phyloP scores from a whole-genome alignment of 495 filamentous ascomycete genomes.

The Hypoxylon cercidicola region DNA sequence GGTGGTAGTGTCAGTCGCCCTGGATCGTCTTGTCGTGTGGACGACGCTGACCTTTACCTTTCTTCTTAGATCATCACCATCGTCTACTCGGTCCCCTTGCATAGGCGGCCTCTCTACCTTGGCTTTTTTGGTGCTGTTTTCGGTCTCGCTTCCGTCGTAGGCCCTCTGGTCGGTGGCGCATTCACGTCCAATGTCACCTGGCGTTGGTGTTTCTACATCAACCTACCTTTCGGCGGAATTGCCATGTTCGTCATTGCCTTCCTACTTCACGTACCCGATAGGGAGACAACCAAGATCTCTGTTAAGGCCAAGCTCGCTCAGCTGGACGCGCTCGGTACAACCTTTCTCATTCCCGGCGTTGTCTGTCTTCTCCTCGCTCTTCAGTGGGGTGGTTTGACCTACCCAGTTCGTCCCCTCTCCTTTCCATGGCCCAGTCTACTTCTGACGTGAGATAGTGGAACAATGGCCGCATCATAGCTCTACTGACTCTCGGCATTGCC shows the following conservation, averaged over 20 bases:
- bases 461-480: slow-evolving; percentile 67
- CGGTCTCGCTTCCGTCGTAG: slow-evolving; percentile 74
- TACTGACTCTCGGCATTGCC: slow-evolving; percentile 70
- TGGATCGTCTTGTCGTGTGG: not conserved
- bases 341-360: slow-evolving; percentile 72
- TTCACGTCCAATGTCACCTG: slow-evolving; percentile 69
- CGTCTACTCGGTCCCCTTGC: slow-evolving; percentile 56
- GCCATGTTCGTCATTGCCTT: slow-evolving; percentile 69
- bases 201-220: slow-evolving; percentile 84
- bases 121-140: slow-evolving; percentile 58
- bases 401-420: slow-evolving; percentile 47
- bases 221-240: slow-evolving; percentile 72
- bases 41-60: slow-evolving; percentile 10
- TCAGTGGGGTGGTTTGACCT: slow-evolving; percentile 80
- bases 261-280: slow-evolving; percentile 59
- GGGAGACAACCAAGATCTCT: slow-evolving; percentile 52
- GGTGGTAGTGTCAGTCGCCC: slow-evolving; percentile 46
- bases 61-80: slow-evolving; percentile 50
- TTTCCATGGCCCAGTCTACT: not conserved
- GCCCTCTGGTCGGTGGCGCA: slow-evolving; percentile 70
- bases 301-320: slow-evolving; percentile 60
- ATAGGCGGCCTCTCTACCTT: slow-evolving; percentile 58
- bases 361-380: slow-evolving; percentile 76
- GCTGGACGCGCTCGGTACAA: slow-evolving; percentile 71
- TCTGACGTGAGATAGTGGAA: slow-evolving; percentile 56